These are phyloP conservation scores for Mycothermus thermophilus DNA, from an alignment of 495 filamentous ascomycete species.

Conservation along the genomic window DNA sequence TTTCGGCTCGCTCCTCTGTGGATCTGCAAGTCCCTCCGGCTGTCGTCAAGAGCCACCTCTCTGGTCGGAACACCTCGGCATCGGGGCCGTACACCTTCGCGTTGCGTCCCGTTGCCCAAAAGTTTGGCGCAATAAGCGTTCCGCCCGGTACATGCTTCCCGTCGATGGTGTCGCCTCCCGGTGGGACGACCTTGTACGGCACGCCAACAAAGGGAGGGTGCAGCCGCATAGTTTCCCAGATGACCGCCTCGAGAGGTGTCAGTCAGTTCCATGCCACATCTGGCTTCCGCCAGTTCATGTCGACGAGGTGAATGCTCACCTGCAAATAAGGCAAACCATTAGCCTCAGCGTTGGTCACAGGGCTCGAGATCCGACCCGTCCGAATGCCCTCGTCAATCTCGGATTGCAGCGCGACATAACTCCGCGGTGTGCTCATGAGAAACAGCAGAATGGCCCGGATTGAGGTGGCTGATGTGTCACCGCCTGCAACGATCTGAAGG, in stretches of 20 bases:
- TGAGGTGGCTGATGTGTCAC: slow-evolving; percentile 49
- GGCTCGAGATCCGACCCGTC: slow-evolving; percentile 22
- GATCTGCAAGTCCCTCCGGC: too few relatives aligned
- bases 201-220: slow-evolving; percentile 25
- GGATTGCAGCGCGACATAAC: slow-evolving; percentile 39
- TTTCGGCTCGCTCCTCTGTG: slow-evolving; percentile 20
- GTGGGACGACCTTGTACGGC: slow-evolving; percentile 32
- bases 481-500: slow-evolving; percentile 41
- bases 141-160: slow-evolving; percentile 39
- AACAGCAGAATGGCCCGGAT: slow-evolving; percentile 42
- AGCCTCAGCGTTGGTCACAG: slow-evolving; percentile 29
- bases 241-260: too few relatives aligned
- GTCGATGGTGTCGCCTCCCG: slow-evolving; percentile 37
- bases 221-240: slow-evolving; percentile 38
- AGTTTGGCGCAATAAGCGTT: slow-evolving; percentile 38
- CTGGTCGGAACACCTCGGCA: slow-evolving; percentile 37
- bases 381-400: slow-evolving; percentile 40
- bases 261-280: too few relatives aligned
- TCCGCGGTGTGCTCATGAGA: slow-evolving; percentile 30
- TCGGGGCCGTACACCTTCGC: slow-evolving; percentile 28
- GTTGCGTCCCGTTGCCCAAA: not conserved
- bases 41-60: slow-evolving; percentile 39
- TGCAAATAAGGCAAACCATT: slow-evolving; percentile 30
- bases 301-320: not conserved
- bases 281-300: too few relatives aligned